Evolutionary conservation across 1,139 yeast genomes (phyloP), one percentile per base, ranked within the genome.

Genomic region (Candida albicans): DNA sequence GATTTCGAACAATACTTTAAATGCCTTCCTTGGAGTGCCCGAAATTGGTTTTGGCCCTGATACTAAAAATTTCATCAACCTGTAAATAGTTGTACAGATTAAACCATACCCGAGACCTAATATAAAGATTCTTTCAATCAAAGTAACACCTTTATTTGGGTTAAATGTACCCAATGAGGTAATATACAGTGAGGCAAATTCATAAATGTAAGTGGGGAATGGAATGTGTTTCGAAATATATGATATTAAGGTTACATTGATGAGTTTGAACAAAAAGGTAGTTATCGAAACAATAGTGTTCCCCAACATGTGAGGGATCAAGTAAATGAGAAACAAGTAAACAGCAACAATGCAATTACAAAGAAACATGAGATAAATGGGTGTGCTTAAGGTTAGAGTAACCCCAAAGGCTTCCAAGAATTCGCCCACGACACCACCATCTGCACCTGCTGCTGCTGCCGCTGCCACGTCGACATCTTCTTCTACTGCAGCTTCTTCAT

Each of bases 221-320:
- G 12, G 13, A 42, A 27, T 35, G 44, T 49, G 27, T 54, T 57
- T 22, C 47, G 33, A 22, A 53, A 42, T 11, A 51, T 52, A 14
- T 8, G 33, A 13, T n/a, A 30, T 14, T 13, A 30, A n/a, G 8
- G 15, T 30, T 30, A 8, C 11, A n/a, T 33, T 37, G 6, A 39
- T 6, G 8, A 44, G 29, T 14, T 41, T 46, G 5, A 49, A 22
- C 4, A 43, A 15, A 12, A 35, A 25, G 8, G 58, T 56, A 6
- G 48, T 35, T n/a, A 52, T 37, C n/a, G 58, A 42, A 1, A 62
- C 52, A 10, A 64, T 46, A 39, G 63, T 33, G 41, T 60, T 67
- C 3, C 87, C 87, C 10, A 78, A 42, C 35, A 74, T 52, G 6
- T 82, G 77, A 1, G 90, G 90, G 2, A 81, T 51, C 32, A 78